Evolutionary conservation across 2,329 filamentous ascomycete species (phyloP).

Genomic region (Aspergillus hortae): DNA sequence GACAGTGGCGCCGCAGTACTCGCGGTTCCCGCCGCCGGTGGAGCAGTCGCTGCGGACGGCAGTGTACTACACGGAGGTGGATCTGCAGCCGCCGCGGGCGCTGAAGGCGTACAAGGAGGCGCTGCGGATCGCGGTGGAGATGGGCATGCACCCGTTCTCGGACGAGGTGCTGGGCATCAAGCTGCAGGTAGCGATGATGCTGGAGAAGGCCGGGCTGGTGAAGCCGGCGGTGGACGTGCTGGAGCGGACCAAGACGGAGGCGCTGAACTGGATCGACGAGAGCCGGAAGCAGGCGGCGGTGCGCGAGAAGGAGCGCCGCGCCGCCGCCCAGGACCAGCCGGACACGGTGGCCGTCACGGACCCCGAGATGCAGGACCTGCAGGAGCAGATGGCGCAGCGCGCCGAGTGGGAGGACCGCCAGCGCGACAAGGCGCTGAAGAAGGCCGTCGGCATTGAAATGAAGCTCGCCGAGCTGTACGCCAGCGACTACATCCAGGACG

Average conservation of each 20-base stretch:
- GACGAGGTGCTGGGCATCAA: constrained; percentile 89
- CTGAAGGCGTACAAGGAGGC: constrained; percentile 81
- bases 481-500: constrained; percentile 69
- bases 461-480: constrained; percentile 84
- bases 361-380: constrained; percentile 18
- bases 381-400: constrained; percentile 20
- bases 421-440: constrained; percentile 66
- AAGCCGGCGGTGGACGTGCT: constrained; percentile 71
- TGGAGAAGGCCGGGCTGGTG: constrained; percentile 72
- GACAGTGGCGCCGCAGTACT: constrained; percentile 38
- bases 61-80: constrained; percentile 78
- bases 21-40: constrained; percentile 44
- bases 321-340: constrained; percentile 16
- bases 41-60: constrained; percentile 69
- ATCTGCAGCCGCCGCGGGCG: constrained; percentile 70
- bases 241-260: constrained; percentile 71
- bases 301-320: constrained; percentile 12
- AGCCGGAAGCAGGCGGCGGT: constrained; percentile 14
- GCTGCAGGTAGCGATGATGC: constrained; percentile 72
- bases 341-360: constrained; percentile 17
- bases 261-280: constrained; percentile 43
- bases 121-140: constrained; percentile 66
- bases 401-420: constrained; percentile 36
- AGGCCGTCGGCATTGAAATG: constrained; percentile 70
- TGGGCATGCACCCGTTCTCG: constrained; percentile 81